These are phyloP conservation scores for Citrullus amarus DNA, from an alignment of 306 rosid genomes.

Conservation along the genomic window DNA sequence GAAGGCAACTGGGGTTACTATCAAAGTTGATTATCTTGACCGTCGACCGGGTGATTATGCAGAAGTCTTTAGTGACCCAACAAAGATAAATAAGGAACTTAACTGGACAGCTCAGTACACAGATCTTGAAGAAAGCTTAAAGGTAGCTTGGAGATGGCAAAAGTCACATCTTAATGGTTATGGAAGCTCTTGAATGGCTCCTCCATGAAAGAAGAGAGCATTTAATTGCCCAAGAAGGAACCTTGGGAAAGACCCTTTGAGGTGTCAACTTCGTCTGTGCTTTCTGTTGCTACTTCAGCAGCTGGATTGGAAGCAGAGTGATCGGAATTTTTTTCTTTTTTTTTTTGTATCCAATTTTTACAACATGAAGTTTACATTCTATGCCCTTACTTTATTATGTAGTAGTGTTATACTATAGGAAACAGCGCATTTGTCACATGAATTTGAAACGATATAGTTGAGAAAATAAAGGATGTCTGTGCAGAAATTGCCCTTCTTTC, in stretches of 20 bases:
- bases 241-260: background rate
- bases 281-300: conserved; percentile 7
- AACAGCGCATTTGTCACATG: background rate
- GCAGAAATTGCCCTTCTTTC: conserved; percentile 16
- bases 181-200: conserved; percentile 11
- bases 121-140: conserved; percentile 57
- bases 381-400: background rate
- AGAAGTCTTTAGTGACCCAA: conserved; percentile 74
- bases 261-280: background rate
- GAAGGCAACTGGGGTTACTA: conserved; percentile 63
- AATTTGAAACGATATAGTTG: background rate
- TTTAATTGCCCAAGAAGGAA: background rate
- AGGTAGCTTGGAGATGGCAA: conserved; percentile 84
- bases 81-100: conserved; percentile 50
- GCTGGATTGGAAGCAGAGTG: background rate
- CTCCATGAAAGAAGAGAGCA: background rate
- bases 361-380: background rate
- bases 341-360: background rate
- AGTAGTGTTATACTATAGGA: background rate
- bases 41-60: conserved; percentile 93
- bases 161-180: conserved; percentile 62
- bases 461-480: conserved; percentile 14
- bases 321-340: background rate
- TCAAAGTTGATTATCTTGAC: conserved; percentile 62
- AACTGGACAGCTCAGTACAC: conserved; percentile 73